These are phyloP conservation scores for Balamuthia mandrillaris DNA, from an alignment of 208 protist species.

Conservation along the genomic window DNA sequence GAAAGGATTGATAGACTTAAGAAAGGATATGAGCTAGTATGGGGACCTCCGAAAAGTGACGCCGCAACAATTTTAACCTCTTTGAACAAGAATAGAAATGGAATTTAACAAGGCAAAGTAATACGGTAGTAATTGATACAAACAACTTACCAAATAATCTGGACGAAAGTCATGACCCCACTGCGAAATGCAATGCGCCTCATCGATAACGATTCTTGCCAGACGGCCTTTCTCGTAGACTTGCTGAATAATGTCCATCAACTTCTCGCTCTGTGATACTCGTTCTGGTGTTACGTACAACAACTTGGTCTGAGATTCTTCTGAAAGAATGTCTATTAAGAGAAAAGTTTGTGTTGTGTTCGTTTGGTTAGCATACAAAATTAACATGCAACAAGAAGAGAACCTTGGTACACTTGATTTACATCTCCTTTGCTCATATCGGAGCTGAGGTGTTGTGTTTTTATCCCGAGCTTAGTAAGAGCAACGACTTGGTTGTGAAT, in stretches of 20 bases:
- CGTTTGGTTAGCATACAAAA: neutral
- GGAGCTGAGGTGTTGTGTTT: neutral
- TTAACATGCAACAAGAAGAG: neutral
- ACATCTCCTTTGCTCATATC: neutral
- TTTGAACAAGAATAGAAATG: too few species aligned
- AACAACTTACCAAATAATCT: too few species aligned
- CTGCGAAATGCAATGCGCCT: constrained; percentile 82
- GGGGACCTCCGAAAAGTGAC: neutral
- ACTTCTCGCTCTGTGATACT: constrained; percentile 39
- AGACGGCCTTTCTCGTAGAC: constrained; percentile 33
- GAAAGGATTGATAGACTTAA: neutral
- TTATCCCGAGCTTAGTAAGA: neutral
- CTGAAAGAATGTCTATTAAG: neutral
- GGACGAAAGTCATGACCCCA: constrained; percentile 86
- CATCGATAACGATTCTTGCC: constrained; percentile 75
- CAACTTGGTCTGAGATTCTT: constrained; percentile 48
- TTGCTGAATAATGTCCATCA: constrained; percentile 26
- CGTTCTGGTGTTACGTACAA: constrained; percentile 80
- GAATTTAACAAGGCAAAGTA: too few species aligned
- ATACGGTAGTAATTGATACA: too few species aligned
- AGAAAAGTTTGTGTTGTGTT: neutral
- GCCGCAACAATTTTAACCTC: neutral
- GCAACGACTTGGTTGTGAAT: constrained; percentile 75
- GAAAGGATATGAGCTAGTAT: constrained; percentile 7
- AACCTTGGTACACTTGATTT: neutral